Percentiles rank a stretch among this genome's conserved stretches.
phyloP scores from a whole-genome alignment of 495 filamentous ascomycete genomes.

The Podospora conica region DNA sequence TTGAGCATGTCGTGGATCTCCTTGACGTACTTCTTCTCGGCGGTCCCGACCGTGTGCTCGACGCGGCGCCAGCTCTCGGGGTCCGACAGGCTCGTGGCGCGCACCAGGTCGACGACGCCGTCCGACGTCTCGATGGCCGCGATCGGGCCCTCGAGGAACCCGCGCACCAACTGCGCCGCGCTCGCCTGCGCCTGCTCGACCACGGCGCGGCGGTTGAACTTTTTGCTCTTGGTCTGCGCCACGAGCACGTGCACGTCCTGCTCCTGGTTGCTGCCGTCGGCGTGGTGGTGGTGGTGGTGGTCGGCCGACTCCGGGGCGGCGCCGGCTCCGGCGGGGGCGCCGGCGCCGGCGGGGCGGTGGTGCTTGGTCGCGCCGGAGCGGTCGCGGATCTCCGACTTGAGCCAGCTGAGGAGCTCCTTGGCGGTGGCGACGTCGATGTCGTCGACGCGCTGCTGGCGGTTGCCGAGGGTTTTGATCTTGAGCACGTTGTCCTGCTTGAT shows the following conservation, averaged over 20 bases:
- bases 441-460: constrained; percentile 64
- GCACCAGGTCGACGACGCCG: constrained; percentile 73
- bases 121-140: constrained; percentile 85
- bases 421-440: constrained; percentile 74
- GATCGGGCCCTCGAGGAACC: constrained; percentile 68
- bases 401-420: constrained; percentile 69
- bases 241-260: constrained; percentile 79
- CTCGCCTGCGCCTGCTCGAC: constrained; percentile 70
- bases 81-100: constrained; percentile 68
- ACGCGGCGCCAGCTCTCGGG: constrained; percentile 79
- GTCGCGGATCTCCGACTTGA: constrained; percentile 79
- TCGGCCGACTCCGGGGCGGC: constrained; percentile 3
- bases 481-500: constrained; percentile 73
- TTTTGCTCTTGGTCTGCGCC: constrained; percentile 77
- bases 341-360: constrained; percentile 12
- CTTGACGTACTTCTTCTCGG: constrained; percentile 78
- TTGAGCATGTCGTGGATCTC: constrained; percentile 76
- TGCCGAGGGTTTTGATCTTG: constrained; percentile 68
- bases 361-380: constrained; percentile 36
- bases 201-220: constrained; percentile 77
- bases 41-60: constrained; percentile 68
- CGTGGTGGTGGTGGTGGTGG: background rate
- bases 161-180: constrained; percentile 56
- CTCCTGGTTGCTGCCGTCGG: constrained; percentile 41
- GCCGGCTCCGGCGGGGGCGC: constrained; percentile 15